Evolutionary conservation across 495 filamentous ascomycete species (phyloP).

Genomic region (Aspergillus saccharolyticus): DNA sequence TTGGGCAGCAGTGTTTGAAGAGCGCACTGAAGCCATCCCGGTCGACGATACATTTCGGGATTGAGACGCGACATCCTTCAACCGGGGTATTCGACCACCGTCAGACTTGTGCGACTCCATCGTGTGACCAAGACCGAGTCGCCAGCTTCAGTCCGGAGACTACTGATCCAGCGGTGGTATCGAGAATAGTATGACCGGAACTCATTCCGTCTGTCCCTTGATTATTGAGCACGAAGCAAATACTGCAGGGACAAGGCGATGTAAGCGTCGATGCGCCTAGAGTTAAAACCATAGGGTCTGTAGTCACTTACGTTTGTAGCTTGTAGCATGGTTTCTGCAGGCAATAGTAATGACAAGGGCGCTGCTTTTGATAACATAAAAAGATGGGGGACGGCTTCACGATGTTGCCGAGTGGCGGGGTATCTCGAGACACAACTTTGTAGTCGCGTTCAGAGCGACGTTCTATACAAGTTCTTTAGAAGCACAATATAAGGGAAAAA

Average conservation of each 20-base stretch:
- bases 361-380: background rate
- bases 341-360: background rate
- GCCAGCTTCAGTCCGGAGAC: constrained; percentile 27
- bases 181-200: constrained; percentile 19
- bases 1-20: constrained; percentile 14
- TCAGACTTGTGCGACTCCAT: constrained; percentile 37
- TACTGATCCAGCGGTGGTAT: constrained; percentile 23
- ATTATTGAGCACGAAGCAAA: background rate
- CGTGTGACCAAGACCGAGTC: constrained; percentile 25
- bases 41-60: constrained; percentile 25
- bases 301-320: background rate
- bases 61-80: constrained; percentile 23
- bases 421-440: background rate
- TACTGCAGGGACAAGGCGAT: background rate
- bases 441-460: background rate
- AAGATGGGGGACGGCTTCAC: background rate
- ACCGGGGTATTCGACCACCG: constrained; percentile 31
- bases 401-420: background rate
- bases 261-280: background rate
- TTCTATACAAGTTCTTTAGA: background rate
- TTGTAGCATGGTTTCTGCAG: background rate
- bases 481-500: background rate
- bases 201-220: constrained; percentile 30
- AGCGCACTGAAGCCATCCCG: constrained; percentile 11
- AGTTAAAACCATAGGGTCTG: background rate